These are phyloP conservation scores for Ophiocordyceps unilateralis DNA, from an alignment of 2,329 filamentous ascomycete species.

Conservation along the genomic window DNA sequence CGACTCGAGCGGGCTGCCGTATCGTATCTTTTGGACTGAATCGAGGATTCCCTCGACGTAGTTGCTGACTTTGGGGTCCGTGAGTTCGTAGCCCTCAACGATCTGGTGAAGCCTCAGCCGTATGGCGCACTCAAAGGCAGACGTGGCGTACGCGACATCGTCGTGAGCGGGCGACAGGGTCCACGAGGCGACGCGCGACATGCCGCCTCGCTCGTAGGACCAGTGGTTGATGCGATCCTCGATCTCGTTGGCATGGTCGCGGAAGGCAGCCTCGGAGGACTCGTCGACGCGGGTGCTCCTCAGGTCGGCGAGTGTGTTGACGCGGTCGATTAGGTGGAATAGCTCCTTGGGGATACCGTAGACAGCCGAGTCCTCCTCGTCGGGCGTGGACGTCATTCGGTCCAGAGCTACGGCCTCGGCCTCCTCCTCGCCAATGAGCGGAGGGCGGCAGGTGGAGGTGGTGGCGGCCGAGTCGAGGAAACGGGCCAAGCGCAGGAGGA, in stretches of 20 bases:
- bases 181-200: slow-evolving; percentile 8
- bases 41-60: slow-evolving; percentile 18
- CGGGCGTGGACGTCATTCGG: slow-evolving; percentile 8
- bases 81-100: slow-evolving; percentile 21
- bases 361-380: slow-evolving; percentile 16
- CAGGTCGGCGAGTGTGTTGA: slow-evolving; percentile 16
- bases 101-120: slow-evolving; percentile 23
- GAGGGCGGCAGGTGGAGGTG: slow-evolving; percentile 15
- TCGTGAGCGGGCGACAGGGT: slow-evolving; percentile 7
- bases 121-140: slow-evolving; percentile 23
- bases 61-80: slow-evolving; percentile 14
- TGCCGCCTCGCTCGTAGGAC: slow-evolving; percentile 14
- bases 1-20: slow-evolving; percentile 22
- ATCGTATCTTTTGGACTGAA: slow-evolving; percentile 19
- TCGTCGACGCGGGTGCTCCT: slow-evolving; percentile 13
- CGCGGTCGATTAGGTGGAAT: slow-evolving; percentile 15
- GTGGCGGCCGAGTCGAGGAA: slow-evolving; percentile 18
- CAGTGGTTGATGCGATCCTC: slow-evolving; percentile 20
- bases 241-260: slow-evolving; percentile 12
- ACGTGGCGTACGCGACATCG: slow-evolving; percentile 17
- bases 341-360: slow-evolving; percentile 19
- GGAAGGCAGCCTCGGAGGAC: slow-evolving; percentile 13
- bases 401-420: slow-evolving; percentile 11
- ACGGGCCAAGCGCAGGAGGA: slow-evolving; percentile 14
- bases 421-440: slow-evolving; percentile 16